Percentiles rank a stretch among this genome's conserved stretches.
Evolutionary conservation across 1,139 yeast species (phyloP).

Genomic region (Blastobotrys persicus): DNA sequence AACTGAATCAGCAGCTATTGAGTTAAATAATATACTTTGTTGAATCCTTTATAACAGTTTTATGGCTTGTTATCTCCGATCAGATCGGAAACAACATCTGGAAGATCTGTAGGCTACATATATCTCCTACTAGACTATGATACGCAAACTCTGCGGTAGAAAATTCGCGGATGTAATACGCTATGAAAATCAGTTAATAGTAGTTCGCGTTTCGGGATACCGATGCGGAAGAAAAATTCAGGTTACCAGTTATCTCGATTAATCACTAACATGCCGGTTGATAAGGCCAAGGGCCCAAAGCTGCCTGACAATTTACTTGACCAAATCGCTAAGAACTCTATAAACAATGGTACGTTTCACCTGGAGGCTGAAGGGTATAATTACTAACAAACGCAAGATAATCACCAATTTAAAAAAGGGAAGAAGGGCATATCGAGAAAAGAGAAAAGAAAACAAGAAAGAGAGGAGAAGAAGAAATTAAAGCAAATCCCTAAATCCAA

Average conservation of each 20-base stretch:
- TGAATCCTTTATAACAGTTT: no score
- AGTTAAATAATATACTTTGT: no score
- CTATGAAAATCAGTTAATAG: no score
- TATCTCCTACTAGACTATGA: no score
- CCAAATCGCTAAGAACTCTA: conserved; percentile 49
- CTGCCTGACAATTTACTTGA: conserved; percentile 69
- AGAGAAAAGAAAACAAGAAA: conserved; percentile 56
- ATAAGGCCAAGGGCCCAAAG: conserved; percentile 38
- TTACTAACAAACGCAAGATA: conserved; percentile 4
- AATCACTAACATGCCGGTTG: conserved; percentile 1
- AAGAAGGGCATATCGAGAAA: conserved; percentile 45
- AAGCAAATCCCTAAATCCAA: conserved; percentile 1
- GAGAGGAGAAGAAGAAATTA: conserved; percentile 48
- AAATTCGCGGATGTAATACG: no score
- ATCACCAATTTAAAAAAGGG: conserved; percentile 34
- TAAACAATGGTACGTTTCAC: conserved; percentile 44
- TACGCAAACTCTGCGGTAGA: no score
- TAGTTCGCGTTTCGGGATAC: background rate
- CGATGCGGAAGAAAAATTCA: background rate
- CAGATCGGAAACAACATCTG: no score
- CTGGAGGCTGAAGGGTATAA: conserved; percentile 16
- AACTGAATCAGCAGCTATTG: conserved; percentile 18
- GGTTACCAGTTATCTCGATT: background rate
- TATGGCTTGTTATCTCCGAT: no score
- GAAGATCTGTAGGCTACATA: no score